These are phyloP conservation scores for Plectosphaerella cucumerina DNA, from an alignment of 2,329 filamentous ascomycete species.

Conservation along the genomic window DNA sequence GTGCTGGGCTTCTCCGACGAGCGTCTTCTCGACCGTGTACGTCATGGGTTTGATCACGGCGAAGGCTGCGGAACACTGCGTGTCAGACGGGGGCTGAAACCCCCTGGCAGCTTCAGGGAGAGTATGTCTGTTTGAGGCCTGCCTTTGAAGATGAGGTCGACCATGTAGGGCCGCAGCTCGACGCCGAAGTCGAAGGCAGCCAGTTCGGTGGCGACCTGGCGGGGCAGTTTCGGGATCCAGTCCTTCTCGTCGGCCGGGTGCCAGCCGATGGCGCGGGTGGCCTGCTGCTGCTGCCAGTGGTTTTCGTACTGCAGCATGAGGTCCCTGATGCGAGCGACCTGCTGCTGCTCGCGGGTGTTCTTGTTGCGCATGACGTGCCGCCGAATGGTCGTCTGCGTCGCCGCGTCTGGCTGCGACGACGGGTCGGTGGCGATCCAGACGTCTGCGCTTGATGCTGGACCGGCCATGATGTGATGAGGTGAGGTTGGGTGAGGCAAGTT, in stretches of 20 bases:
- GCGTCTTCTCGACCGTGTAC: constrained; percentile 10
- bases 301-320: background rate
- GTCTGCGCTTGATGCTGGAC: too few relatives aligned
- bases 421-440: constrained; percentile 14
- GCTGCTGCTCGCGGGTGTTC: constrained; percentile 13
- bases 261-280: too few relatives aligned
- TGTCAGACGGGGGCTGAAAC: background rate
- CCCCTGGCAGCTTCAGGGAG: background rate
- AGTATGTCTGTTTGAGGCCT: background rate
- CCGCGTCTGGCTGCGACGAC: constrained; percentile 13
- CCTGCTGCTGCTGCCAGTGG: background rate
- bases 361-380: constrained; percentile 24
- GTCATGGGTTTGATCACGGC: constrained; percentile 16
- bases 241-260: constrained; percentile 1
- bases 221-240: constrained; percentile 1
- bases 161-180: constrained; percentile 3
- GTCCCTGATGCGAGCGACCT: background rate
- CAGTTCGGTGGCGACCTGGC: constrained; percentile 11
- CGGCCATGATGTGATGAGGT: too few relatives aligned
- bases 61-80: constrained; percentile 6
- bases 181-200: constrained; percentile 1
- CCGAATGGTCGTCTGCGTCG: constrained; percentile 19
- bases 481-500: too few relatives aligned
- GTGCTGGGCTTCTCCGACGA: constrained; percentile 3
- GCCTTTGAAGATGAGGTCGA: constrained; percentile 3